phyloP scores from a whole-genome alignment of 2,329 filamentous ascomycete genomes.

The Plenodomus biglobosus region DNA sequence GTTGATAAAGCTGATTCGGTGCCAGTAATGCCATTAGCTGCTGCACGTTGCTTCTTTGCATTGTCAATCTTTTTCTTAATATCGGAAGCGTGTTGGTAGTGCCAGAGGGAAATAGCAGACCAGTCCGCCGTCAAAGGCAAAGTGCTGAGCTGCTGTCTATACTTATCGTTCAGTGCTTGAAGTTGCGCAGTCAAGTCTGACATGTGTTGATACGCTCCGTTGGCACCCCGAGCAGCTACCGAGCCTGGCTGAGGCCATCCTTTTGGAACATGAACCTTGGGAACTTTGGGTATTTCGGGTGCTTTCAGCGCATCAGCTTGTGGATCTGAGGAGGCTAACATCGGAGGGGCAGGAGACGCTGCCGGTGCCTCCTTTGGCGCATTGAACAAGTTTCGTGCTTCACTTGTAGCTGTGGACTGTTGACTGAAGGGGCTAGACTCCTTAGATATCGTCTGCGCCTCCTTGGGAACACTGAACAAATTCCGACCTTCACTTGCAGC shows the following conservation, averaged over 20 bases:
- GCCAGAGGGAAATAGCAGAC: conserved; percentile 35
- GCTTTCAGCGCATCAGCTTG: conserved; percentile 4
- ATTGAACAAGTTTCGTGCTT: conserved; percentile 18
- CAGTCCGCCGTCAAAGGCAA: conserved; percentile 33
- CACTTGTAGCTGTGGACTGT: conserved; percentile 13
- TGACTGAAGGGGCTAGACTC: conserved; percentile 22
- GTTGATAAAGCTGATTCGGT: conserved; percentile 37
- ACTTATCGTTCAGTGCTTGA: conserved; percentile 30
- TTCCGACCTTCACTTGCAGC: too few relatives aligned
- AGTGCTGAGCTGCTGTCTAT: conserved; percentile 26
- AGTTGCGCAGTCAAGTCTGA: conserved; percentile 25
- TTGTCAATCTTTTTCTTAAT: conserved; percentile 34
- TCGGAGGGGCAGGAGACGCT: conserved; percentile 12
- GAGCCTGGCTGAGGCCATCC: conserved; percentile 24
- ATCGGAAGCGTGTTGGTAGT: conserved; percentile 27
- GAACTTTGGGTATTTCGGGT: conserved; percentile 24
- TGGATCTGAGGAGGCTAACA: conserved; percentile 14
- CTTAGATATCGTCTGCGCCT: conserved; percentile 10
- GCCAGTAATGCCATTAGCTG: conserved; percentile 35
- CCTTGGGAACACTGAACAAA: too few relatives aligned
- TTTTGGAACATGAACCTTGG: conserved; percentile 28
- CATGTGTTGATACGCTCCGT: conserved; percentile 19
- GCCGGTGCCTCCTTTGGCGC: conserved; percentile 15
- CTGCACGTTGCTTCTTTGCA: conserved; percentile 34
- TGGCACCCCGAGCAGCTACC: conserved; percentile 7